Conservation (phyloP, 495 filamentous ascomycete species). For the Lasiosphaeris hirsuta region DNA sequence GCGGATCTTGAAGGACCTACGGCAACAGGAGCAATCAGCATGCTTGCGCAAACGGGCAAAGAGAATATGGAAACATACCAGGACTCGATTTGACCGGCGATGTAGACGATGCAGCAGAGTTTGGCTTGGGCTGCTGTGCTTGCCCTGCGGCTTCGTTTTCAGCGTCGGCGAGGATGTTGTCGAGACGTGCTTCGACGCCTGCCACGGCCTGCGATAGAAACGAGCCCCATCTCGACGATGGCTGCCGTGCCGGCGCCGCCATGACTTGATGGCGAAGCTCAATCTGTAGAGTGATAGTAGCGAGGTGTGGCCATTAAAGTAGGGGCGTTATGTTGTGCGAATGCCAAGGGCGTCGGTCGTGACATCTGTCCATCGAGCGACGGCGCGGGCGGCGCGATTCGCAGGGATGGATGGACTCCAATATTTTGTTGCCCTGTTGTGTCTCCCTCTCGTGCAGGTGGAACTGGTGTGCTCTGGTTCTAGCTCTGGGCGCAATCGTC, state of each 20-base stretch:
- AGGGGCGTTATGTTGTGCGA: not conserved
- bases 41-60: not conserved
- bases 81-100: slow-evolving; percentile 29
- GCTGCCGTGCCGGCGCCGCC: slow-evolving; percentile 29
- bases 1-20: slow-evolving; percentile 45
- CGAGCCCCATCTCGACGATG: slow-evolving; percentile 64
- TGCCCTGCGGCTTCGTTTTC: slow-evolving; percentile 48
- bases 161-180: slow-evolving; percentile 78
- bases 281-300: not conserved
- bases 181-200: slow-evolving; percentile 86
- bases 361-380: slow-evolving; percentile 11
- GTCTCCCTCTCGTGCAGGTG: too few species aligned
- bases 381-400: not conserved
- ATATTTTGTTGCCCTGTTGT: too few species aligned
- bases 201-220: slow-evolving; percentile 89
- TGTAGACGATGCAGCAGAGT: slow-evolving; percentile 19
- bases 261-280: slow-evolving; percentile 15
- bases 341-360: slow-evolving; percentile 12
- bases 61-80: slow-evolving; percentile 15
- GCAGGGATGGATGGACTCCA: not conserved
- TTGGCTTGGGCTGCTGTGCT: slow-evolving; percentile 28
- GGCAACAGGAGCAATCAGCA: slow-evolving; percentile 16
- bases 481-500: too few species aligned
- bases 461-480: too few species aligned
- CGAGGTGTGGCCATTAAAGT: slow-evolving; percentile 10